Conservation (phyloP, 352 stramenopile genomes). For the Pythium grandisporangium region DNA sequence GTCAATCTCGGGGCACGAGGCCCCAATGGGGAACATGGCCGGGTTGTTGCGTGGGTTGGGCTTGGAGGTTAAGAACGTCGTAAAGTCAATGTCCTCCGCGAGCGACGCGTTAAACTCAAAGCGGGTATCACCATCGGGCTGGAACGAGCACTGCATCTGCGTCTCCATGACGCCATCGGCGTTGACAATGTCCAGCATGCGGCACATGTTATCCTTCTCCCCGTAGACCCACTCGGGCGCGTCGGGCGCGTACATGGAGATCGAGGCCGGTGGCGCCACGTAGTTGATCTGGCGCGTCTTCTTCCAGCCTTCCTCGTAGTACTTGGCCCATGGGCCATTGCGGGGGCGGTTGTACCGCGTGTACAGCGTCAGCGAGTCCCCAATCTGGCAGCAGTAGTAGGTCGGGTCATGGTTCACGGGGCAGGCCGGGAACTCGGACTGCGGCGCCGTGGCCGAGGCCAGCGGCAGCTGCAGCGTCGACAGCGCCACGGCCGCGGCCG, state of each 20-base stretch:
- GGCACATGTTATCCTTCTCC: slow-evolving; percentile 8
- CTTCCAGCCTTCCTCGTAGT: slow-evolving; percentile 61
- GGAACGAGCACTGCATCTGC: slow-evolving; percentile 15
- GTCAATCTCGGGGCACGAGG: slow-evolving; percentile 3
- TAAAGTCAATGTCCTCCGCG: slow-evolving; percentile 1
- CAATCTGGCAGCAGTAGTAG: slow-evolving; percentile 51
- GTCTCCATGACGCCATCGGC: slow-evolving; percentile 2
- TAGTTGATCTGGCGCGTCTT: slow-evolving; percentile 59
- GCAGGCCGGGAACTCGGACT: slow-evolving; percentile 49
- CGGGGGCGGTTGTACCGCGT: slow-evolving; percentile 47
- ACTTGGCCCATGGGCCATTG: slow-evolving; percentile 26
- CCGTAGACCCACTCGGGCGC: slow-evolving; percentile 13
- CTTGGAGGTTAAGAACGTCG: slow-evolving; percentile 8
- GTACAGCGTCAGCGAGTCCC: slow-evolving; percentile 27
- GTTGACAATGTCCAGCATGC: slow-evolving; percentile 12
- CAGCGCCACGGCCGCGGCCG: too few species aligned
- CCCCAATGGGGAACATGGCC: slow-evolving; percentile 11
- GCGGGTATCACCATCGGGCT: slow-evolving; percentile 3
- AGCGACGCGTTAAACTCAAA: slow-evolving; percentile 15
- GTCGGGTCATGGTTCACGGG: slow-evolving; percentile 40
- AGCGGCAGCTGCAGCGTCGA: too few species aligned
- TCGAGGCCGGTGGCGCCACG: slow-evolving; percentile 18
- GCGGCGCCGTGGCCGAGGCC: slow-evolving; percentile 26
- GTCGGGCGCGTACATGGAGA: slow-evolving; percentile 41
- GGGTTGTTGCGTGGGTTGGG: slow-evolving; percentile 20